Evolutionary conservation across 2,329 filamentous ascomycete genomes (phyloP), one percentile per base, ranked within the genome.

Genomic region (Didymella lethalis): DNA sequence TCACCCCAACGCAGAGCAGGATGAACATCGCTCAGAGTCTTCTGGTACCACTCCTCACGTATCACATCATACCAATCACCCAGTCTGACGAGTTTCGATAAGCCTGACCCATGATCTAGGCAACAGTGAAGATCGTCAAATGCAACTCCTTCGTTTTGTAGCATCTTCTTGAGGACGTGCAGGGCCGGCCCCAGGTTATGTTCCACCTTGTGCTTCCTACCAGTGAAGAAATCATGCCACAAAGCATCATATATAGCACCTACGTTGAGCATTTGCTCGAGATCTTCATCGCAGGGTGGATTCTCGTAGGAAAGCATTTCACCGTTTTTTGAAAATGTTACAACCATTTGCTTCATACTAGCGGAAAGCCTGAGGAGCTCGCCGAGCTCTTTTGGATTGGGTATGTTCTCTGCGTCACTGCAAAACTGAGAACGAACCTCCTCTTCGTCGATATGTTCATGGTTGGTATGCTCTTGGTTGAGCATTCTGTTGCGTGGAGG

Each of bases 221-320:
- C 31, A 11, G 29, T 25, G 23, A 65, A 64, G 31, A 57, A 57
- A 8, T 14, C 8, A 2, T 36, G 44, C 60, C 60, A 66, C 16
- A 60, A 54, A 8, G 54, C 45, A 11, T 63, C 55, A 28, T 66
- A 66, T 25, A 57, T 29, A 0, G 48, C 29, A 11, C 62, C 62
- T 7, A 63, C 36, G 16, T 40, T 41, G 2, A 66, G 34, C 64
- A 66, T 59, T 7, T 54, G 40, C 25, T 58, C 44, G 12, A 64
- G 54, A 0, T 64, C 64, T 1, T 20, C 7, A 8, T 50, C 16
- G 7, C 36, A 12, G 1, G n/a, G 26, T 10, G 62, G 64, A 10
- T 59, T 32, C 1, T 62, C 64, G 25, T 59, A 66, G 3, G 59
- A 57, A 2, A 48, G 14, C 23, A 66, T 40, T 23, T 63, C 54